A percentile compares a stretch with the other conserved stretches of the same genome.
phyloP scores from a whole-genome alignment of 192 early-diverging fungal genomes.

The Gigaspora rosea region DNA sequence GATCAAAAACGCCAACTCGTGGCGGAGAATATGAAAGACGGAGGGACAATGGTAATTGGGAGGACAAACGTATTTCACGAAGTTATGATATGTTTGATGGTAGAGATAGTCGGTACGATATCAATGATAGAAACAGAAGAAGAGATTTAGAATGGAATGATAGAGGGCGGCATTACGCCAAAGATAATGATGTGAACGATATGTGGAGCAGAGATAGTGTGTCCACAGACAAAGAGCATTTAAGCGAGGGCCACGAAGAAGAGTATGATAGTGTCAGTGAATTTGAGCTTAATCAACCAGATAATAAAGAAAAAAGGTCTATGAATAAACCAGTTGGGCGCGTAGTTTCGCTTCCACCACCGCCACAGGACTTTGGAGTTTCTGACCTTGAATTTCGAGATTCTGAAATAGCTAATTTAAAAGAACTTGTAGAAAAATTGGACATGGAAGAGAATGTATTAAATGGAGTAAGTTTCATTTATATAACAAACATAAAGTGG shows the following conservation, averaged over 20 bases:
- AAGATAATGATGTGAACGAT: too few species aligned
- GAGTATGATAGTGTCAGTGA: neutral
- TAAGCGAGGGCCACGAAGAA: neutral
- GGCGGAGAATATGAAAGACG: too few species aligned
- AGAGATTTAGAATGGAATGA: too few species aligned
- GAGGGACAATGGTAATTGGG: too few species aligned
- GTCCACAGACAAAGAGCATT: too few species aligned
- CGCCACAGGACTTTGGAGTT: constrained; percentile 16
- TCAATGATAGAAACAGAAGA: too few species aligned
- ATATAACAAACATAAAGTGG: neutral
- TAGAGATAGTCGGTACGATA: too few species aligned
- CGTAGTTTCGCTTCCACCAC: constrained; percentile 18
- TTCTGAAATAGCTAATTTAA: neutral
- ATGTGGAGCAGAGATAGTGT: too few species aligned
- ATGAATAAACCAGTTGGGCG: neutral
- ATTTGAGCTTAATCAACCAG: constrained; percentile 3
- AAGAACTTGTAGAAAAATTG: constrained; percentile 19
- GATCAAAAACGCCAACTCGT: too few species aligned
- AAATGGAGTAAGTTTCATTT: constrained; percentile 5
- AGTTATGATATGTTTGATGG: too few species aligned
- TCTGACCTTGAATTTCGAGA: neutral
- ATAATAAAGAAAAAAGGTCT: neutral
- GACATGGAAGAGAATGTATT: constrained; percentile 4
- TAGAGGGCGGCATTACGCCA: too few species aligned
- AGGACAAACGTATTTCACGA: too few species aligned